Percentiles rank a stretch among this genome's conserved stretches.
These are phyloP conservation scores for Kurtzmaniella quercitrusa DNA, from an alignment of 1,139 yeast species.

Conservation along the genomic window DNA sequence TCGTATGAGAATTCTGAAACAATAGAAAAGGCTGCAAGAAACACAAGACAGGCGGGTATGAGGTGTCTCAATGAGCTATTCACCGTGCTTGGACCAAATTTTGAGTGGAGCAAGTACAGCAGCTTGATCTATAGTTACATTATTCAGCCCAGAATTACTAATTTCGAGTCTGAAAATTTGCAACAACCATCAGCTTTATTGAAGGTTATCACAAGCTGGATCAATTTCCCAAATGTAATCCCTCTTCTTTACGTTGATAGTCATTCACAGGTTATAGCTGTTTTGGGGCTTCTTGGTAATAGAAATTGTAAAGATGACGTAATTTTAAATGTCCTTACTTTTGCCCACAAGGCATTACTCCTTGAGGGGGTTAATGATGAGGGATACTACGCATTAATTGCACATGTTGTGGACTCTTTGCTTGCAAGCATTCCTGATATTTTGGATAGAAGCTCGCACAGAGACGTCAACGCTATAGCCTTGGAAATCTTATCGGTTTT, in stretches of 20 bases:
- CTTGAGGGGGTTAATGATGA: constrained; percentile 38
- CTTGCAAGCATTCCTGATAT: constrained; percentile 49
- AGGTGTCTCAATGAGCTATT: constrained; percentile 53
- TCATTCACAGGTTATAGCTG: constrained; percentile 49
- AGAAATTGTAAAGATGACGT: constrained; percentile 67
- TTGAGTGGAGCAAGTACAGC: constrained; percentile 56
- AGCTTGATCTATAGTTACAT: constrained; percentile 49
- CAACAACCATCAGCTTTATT: constrained; percentile 80
- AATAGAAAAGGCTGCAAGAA: constrained; percentile 44
- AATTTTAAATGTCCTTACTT: constrained; percentile 50
- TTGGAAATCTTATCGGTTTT: constrained; percentile 51
- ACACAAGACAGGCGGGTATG: constrained; percentile 58
- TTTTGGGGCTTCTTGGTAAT: constrained; percentile 52
- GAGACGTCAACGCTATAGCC: constrained; percentile 50
- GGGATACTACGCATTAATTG: constrained; percentile 40
- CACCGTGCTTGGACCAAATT: constrained; percentile 39
- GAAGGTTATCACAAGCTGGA: constrained; percentile 63
- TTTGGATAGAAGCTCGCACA: constrained; percentile 38
- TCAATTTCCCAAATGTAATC: constrained; percentile 45
- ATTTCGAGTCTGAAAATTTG: constrained; percentile 71
- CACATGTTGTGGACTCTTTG: constrained; percentile 54
- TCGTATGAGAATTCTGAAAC: constrained; percentile 12
- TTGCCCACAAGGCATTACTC: constrained; percentile 43
- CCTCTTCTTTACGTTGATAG: constrained; percentile 56
- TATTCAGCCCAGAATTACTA: constrained; percentile 60